A percentile compares a stretch with the other conserved stretches of the same genome.
Conservation (phyloP, 768 basidiomycete genomes). For the Austroboletus eburneus region DNA sequence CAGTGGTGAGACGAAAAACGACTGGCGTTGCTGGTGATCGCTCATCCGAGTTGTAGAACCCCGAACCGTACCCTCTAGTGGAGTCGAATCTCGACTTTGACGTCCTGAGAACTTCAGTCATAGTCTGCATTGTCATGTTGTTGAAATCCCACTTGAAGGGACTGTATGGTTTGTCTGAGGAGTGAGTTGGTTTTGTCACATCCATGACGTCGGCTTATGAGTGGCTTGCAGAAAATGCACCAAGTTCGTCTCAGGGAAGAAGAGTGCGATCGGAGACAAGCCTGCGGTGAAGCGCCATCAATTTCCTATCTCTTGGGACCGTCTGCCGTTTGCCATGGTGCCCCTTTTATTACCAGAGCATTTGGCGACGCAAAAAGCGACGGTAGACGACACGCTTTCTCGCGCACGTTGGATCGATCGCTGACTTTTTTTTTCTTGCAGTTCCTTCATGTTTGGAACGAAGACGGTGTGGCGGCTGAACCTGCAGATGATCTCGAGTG, state of each 20-base stretch:
- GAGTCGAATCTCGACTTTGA: conserved; percentile 14
- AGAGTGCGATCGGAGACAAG: conserved; percentile 84
- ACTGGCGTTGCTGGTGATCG: neutral
- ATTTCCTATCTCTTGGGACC: conserved; percentile 64
- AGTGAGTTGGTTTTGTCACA: conserved; percentile 49
- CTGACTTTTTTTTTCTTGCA: conserved; percentile 25
- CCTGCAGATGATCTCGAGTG: conserved; percentile 45
- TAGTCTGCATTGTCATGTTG: conserved; percentile 81
- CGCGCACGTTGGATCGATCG: neutral
- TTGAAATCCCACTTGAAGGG: conserved; percentile 83
- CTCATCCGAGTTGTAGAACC: conserved; percentile 4
- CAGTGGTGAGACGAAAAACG: conserved; percentile 3
- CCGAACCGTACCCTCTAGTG: neutral
- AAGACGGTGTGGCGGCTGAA: conserved; percentile 71
- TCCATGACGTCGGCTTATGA: neutral
- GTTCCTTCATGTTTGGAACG: conserved; percentile 80
- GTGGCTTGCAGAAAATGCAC: conserved; percentile 69
- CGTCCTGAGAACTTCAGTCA: conserved; percentile 64
- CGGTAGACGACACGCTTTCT: conserved; percentile 44
- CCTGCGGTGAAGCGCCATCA: conserved; percentile 62
- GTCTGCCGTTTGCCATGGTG: conserved; percentile 61
- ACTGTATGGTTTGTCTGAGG: conserved; percentile 84
- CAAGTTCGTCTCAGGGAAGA: conserved; percentile 86
- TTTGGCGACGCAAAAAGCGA: conserved; percentile 53
- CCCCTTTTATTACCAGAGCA: conserved; percentile 64